Conservation (phyloP, 176 grass and related monocot species). For the Puya raimondii region DNA sequence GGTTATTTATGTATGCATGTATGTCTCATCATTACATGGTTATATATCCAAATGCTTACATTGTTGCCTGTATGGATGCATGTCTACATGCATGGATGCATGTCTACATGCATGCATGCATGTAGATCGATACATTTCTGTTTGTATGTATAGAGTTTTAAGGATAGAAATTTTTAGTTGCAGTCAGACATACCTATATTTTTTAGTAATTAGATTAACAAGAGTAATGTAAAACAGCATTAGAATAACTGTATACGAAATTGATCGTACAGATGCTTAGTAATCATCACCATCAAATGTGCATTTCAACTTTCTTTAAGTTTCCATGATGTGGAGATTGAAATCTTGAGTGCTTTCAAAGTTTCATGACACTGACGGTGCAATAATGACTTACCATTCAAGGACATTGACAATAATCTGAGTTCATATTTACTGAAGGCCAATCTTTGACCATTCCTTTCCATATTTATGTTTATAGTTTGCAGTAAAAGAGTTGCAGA, state of each 20-base stretch:
- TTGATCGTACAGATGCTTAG: background rate
- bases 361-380: background rate
- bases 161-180: background rate
- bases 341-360: background rate
- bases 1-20: too few relatives aligned
- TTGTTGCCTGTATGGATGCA: background rate
- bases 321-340: background rate
- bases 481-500: constrained; percentile 93
- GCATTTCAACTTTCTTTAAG: background rate
- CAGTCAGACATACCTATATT: background rate
- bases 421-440: background rate
- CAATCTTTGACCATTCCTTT: constrained; percentile 13
- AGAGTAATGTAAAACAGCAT: background rate
- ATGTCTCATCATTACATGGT: background rate
- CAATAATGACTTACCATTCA: background rate
- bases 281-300: background rate
- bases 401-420: background rate
- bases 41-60: background rate
- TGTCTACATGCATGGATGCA: background rate
- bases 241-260: background rate
- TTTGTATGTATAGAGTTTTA: background rate
- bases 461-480: constrained; percentile 30
- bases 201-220: background rate
- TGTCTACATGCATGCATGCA: background rate
- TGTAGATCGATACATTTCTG: background rate